Conservation (phyloP, 192 early-diverging fungal species). For the Coemansia asiatica region DNA sequence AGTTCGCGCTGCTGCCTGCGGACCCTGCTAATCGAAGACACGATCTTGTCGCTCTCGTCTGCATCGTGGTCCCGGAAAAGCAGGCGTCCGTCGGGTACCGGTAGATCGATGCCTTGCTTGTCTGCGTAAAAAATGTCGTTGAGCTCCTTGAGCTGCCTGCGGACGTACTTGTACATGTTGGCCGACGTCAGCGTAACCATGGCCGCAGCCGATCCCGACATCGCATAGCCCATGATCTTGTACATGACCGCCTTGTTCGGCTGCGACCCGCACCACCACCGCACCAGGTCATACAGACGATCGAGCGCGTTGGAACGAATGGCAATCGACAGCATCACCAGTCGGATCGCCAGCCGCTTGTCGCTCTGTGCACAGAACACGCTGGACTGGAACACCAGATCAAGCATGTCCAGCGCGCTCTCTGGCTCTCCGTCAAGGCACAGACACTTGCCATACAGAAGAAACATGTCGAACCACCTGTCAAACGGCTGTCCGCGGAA, state of each 20-base stretch:
- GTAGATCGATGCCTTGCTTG: neutral
- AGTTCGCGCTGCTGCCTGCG: conserved; percentile 1
- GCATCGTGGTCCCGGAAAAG: neutral
- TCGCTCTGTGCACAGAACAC: conserved; percentile 19
- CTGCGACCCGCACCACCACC: conserved; percentile 44
- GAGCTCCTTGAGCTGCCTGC: conserved; percentile 34
- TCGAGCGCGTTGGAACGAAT: conserved; percentile 7
- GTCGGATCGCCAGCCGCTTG: conserved; percentile 17
- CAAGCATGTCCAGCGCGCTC: conserved; percentile 36
- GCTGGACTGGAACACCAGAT: conserved; percentile 37
- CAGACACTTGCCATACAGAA: conserved; percentile 45
- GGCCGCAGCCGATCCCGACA: conserved; percentile 23
- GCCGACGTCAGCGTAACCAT: conserved; percentile 25
- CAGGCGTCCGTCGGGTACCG: neutral
- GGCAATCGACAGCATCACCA: conserved; percentile 32
- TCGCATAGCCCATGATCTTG: conserved; percentile 31
- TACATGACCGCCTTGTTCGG: conserved; percentile 27
- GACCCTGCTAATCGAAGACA: neutral
- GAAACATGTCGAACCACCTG: conserved; percentile 50
- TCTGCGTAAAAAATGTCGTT: conserved; percentile 27
- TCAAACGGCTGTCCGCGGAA: conserved; percentile 48
- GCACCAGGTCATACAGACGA: conserved; percentile 33
- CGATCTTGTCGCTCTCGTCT: neutral
- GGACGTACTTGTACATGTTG: conserved; percentile 47
- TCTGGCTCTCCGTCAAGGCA: conserved; percentile 11